These are phyloP conservation scores for Silene coronaria DNA, from an alignment of 179 eudicot genomes.

Conservation along the genomic window DNA sequence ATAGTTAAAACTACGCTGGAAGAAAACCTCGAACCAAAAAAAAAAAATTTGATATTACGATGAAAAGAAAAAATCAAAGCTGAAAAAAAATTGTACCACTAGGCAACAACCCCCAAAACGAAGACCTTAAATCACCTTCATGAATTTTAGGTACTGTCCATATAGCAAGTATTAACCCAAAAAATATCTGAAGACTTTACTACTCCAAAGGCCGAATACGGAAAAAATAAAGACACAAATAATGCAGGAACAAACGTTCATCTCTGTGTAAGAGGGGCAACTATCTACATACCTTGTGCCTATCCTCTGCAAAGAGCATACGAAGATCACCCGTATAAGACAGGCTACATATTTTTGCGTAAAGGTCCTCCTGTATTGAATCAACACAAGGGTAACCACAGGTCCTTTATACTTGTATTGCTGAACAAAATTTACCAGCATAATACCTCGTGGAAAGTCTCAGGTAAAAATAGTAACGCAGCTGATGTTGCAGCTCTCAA, in stretches of 20 bases:
- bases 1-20: background rate
- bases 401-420: background rate
- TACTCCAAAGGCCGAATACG: background rate
- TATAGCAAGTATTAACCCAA: background rate
- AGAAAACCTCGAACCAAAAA: background rate
- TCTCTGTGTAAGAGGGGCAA: background rate
- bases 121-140: background rate
- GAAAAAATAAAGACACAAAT: background rate
- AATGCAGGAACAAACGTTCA: background rate
- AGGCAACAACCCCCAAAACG: background rate
- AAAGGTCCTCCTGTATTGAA: conserved; percentile 61
- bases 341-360: conserved; percentile 80
- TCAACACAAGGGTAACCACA: conserved; percentile 8
- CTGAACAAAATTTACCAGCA: conserved; percentile 7
- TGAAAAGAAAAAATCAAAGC: background rate
- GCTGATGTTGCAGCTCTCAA: conserved; percentile 83
- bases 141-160: background rate
- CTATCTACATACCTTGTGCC: conserved; percentile 54
- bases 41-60: too few relatives aligned
- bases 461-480: conserved; percentile 72
- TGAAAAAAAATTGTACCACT: background rate
- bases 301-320: conserved; percentile 97
- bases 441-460: conserved; percentile 68
- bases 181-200: background rate
- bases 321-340: conserved; percentile 92